These are phyloP conservation scores for Elongisporangium prolatum DNA, from an alignment of 352 stramenopile species.

Conservation along the genomic window DNA sequence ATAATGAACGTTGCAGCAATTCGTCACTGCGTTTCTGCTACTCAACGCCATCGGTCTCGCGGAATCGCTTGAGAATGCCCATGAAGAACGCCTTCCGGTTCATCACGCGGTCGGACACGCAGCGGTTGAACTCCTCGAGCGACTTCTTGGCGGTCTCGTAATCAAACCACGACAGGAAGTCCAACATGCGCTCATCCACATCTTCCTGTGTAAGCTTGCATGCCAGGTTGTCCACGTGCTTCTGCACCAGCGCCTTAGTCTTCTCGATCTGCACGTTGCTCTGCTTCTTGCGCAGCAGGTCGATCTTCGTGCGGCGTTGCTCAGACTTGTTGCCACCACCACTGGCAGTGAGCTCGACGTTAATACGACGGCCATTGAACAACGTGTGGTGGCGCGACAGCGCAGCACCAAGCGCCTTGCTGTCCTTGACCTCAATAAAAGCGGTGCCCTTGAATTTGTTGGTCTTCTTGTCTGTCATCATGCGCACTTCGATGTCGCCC, in stretches of 20 bases:
- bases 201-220: conserved; percentile 74
- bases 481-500: conserved; percentile 71
- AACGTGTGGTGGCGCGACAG: conserved; percentile 79
- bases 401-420: conserved; percentile 70
- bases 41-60: conserved; percentile 72
- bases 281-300: conserved; percentile 73
- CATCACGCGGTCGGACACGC: conserved; percentile 63
- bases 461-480: conserved; percentile 83
- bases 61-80: conserved; percentile 87
- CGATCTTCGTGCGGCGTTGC: conserved; percentile 64
- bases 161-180: conserved; percentile 87
- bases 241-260: conserved; percentile 73
- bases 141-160: conserved; percentile 84
- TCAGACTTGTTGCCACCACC: conserved; percentile 82
- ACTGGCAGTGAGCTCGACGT: conserved; percentile 82
- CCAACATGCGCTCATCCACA: conserved; percentile 84
- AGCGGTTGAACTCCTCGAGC: conserved; percentile 77
- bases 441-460: conserved; percentile 80
- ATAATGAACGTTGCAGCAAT: neutral
- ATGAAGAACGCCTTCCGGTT: conserved; percentile 89
- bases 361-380: conserved; percentile 76
- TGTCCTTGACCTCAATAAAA: conserved; percentile 85
- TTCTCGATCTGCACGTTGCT: conserved; percentile 82
- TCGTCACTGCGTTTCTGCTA: conserved; percentile 14
- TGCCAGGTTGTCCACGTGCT: conserved; percentile 65